These are phyloP conservation scores for Erigeron philadelphicus DNA, from an alignment of 140 eudicot genomes.

Conservation along the genomic window DNA sequence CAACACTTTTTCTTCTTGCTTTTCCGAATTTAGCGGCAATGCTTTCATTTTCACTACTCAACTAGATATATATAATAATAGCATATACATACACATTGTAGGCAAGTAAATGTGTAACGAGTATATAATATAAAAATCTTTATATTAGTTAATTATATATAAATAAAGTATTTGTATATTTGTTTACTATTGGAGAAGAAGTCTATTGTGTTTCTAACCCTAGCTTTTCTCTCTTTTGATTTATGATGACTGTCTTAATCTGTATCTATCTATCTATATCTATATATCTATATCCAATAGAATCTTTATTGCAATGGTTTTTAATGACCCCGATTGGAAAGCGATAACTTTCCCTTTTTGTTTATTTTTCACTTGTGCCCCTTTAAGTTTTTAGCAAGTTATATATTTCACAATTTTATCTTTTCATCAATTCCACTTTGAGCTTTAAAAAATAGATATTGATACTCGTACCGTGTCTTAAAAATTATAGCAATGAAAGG, in stretches of 20 bases:
- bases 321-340: slow-evolving; percentile 19
- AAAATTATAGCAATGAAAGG: too few relatives aligned
- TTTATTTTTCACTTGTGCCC: slow-evolving; percentile 5
- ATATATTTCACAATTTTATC: neutral
- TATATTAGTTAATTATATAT: neutral
- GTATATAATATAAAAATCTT: too few relatives aligned
- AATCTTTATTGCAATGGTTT: slow-evolving; percentile 25
- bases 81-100: neutral
- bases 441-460: too few relatives aligned
- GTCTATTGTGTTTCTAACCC: slow-evolving; percentile 20
- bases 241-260: slow-evolving; percentile 31
- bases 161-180: neutral
- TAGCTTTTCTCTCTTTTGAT: slow-evolving; percentile 14
- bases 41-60: slow-evolving; percentile 47
- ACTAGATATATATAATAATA: slow-evolving; percentile 30
- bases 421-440: too few relatives aligned
- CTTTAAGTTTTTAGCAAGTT: neutral
- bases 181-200: neutral
- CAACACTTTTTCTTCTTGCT: slow-evolving; percentile 38
- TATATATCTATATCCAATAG: neutral
- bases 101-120: too few relatives aligned
- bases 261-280: slow-evolving; percentile 20
- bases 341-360: slow-evolving; percentile 28
- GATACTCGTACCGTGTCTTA: too few relatives aligned
- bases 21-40: slow-evolving; percentile 47